Percentiles rank a stretch among this genome's conserved stretches.
These are phyloP conservation scores for Gamarada debralockiae DNA, from an alignment of 495 filamentous ascomycete species.

Conservation along the genomic window DNA sequence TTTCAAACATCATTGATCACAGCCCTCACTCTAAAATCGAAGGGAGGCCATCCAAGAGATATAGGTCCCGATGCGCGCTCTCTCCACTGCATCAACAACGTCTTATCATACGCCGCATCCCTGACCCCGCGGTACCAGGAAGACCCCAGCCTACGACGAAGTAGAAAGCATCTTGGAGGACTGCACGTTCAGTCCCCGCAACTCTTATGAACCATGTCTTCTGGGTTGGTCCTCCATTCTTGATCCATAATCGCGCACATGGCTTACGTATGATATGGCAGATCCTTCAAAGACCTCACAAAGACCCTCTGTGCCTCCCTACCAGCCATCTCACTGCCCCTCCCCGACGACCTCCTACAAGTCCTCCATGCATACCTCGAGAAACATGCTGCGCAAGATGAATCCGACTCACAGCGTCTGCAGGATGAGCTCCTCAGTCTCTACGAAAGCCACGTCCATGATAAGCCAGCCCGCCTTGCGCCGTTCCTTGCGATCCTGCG, in stretches of 20 bases:
- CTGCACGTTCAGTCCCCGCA: background rate
- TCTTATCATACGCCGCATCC: background rate
- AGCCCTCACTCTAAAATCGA: too few relatives aligned
- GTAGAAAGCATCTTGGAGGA: too few relatives aligned
- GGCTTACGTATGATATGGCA: constrained; percentile 24
- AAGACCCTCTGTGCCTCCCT: constrained; percentile 54
- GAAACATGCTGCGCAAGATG: constrained; percentile 53
- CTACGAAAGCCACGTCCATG: constrained; percentile 52
- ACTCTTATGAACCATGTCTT: constrained; percentile 17
- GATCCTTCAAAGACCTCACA: constrained; percentile 56
- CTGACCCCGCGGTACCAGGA: background rate
- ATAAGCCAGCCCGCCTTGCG: constrained; percentile 48
- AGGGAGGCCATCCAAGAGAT: too few relatives aligned
- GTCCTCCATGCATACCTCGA: constrained; percentile 59
- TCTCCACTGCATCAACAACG: too few relatives aligned
- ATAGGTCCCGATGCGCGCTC: too few relatives aligned
- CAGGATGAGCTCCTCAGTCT: constrained; percentile 63
- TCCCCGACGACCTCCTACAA: constrained; percentile 56
- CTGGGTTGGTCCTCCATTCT: constrained; percentile 18
- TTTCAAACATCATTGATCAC: too few relatives aligned
- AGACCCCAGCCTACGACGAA: background rate
- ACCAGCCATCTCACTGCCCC: constrained; percentile 43
- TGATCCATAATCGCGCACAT: background rate
- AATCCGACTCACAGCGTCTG: constrained; percentile 54
- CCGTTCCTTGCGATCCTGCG: constrained; percentile 59